phyloP scores from a whole-genome alignment of 768 basidiomycete genomes.

The Pleurotus pulmonarius region DNA sequence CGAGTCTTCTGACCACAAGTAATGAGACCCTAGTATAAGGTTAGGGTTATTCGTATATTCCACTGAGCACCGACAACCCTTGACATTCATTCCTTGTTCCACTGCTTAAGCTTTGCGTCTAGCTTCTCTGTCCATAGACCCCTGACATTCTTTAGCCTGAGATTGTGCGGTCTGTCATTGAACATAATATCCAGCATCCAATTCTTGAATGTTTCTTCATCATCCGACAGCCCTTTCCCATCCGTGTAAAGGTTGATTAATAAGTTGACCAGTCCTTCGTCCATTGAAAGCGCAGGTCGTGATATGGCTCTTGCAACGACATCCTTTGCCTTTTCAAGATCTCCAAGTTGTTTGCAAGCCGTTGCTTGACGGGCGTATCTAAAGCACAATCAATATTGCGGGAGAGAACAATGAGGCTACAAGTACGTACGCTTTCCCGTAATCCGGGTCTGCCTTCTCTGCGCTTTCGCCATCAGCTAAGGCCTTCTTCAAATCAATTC shows the following conservation, averaged over 20 bases:
- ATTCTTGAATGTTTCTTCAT: conserved; percentile 5
- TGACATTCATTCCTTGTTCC: not conserved
- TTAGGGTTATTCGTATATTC: not conserved
- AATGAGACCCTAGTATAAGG: not conserved
- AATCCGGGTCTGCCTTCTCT: conserved; percentile 20
- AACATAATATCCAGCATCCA: conserved; percentile 6
- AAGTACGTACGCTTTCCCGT: conserved; percentile 27
- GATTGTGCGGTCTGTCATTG: not conserved
- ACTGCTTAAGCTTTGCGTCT: conserved; percentile 1
- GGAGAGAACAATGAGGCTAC: not conserved
- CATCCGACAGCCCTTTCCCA: not conserved
- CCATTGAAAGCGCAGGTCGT: not conserved
- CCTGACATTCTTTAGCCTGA: conserved; percentile 3
- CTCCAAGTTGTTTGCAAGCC: not conserved
- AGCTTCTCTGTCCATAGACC: not conserved
- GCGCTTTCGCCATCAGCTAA: conserved; percentile 26
- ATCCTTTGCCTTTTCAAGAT: conserved; percentile 2
- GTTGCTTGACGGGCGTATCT: conserved; percentile 9
- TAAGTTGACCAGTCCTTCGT: not conserved
- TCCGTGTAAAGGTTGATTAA: conserved; percentile 7
- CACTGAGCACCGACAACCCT: not conserved
- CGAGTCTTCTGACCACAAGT: not conserved
- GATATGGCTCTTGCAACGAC: conserved; percentile 3
- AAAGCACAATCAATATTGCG: not conserved
- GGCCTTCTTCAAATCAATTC: conserved; percentile 23